Conservation (phyloP, 2,329 filamentous ascomycete genomes). For the Fusarium praegraminearum region DNA sequence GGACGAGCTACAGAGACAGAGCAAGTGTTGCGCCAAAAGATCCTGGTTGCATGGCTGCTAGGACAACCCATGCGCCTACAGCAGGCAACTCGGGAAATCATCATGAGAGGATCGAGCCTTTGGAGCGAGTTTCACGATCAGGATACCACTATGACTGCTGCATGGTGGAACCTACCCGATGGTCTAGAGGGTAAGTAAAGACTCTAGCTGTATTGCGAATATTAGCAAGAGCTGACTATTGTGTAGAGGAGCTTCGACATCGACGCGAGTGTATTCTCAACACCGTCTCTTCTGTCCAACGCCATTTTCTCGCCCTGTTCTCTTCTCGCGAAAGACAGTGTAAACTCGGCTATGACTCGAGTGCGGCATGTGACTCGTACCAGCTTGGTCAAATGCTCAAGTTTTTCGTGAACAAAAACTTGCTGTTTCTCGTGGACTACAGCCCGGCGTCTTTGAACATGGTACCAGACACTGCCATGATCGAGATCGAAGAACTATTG, state of each 20-base stretch:
- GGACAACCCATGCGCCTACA: conserved; percentile 71
- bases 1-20: conserved; percentile 63
- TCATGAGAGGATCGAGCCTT: conserved; percentile 72
- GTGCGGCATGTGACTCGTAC: conserved; percentile 78
- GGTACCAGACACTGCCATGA: conserved; percentile 63
- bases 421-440: conserved; percentile 71
- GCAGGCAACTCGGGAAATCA: conserved; percentile 72
- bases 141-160: conserved; percentile 53
- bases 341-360: conserved; percentile 79
- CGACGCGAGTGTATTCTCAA: conserved; percentile 75
- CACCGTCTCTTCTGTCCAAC: conserved; percentile 76
- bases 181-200: conserved; percentile 70
- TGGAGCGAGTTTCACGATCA: conserved; percentile 62
- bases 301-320: conserved; percentile 75
- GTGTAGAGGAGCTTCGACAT: conserved; percentile 71
- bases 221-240: conserved; percentile 17
- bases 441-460: conserved; percentile 60
- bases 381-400: conserved; percentile 83
- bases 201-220: background rate
- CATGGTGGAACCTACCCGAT: conserved; percentile 80
- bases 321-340: conserved; percentile 76
- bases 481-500: conserved; percentile 73
- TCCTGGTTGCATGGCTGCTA: conserved; percentile 74
- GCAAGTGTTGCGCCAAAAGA: conserved; percentile 75
- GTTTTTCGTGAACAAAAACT: conserved; percentile 72